Evolutionary conservation across 2,329 filamentous ascomycete genomes (phyloP).

Genomic region (Chrysoporthe austroafricana): DNA sequence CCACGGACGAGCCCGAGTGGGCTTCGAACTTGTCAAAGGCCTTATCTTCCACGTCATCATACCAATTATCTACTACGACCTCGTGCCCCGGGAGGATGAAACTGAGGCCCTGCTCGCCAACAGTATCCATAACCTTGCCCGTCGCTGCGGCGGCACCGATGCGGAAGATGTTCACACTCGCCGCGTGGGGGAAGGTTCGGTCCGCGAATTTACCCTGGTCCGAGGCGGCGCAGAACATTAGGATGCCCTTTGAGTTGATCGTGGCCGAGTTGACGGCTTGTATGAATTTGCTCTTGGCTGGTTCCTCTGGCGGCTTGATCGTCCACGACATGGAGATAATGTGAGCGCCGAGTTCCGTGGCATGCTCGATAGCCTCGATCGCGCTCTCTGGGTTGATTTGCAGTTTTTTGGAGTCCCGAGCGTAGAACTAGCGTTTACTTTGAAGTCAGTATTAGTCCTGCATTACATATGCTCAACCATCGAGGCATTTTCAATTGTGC

Average conservation of each 20-base stretch:
- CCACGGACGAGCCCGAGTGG: slow-evolving; percentile 34
- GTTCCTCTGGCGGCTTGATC: no score
- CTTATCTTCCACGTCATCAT: slow-evolving; percentile 6
- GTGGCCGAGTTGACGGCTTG: no score
- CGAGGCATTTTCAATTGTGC: no score
- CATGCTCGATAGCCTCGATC: neutral
- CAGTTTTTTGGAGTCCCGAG: no score
- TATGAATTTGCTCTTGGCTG: no score
- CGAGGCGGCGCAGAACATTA: slow-evolving; percentile 44
- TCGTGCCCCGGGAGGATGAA: slow-evolving; percentile 39
- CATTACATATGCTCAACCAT: neutral
- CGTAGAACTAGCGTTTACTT: neutral
- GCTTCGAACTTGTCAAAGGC: slow-evolving; percentile 12
- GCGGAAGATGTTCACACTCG: slow-evolving; percentile 32
- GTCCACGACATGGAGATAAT: slow-evolving; percentile 34
- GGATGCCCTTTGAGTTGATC: slow-evolving; percentile 30
- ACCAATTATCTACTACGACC: slow-evolving; percentile 29
- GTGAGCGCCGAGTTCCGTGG: slow-evolving; percentile 32
- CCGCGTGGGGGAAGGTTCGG: slow-evolving; percentile 28
- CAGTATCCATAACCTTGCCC: slow-evolving; percentile 30
- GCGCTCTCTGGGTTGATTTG: no score
- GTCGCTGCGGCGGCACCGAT: slow-evolving; percentile 36
- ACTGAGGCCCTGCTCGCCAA: slow-evolving; percentile 32
- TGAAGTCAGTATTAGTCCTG: no score
- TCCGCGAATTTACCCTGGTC: slow-evolving; percentile 35